Base-by-base conservation (phyloP, 2,329 filamentous ascomycete species). In the Fusarium sp. region DNA sequence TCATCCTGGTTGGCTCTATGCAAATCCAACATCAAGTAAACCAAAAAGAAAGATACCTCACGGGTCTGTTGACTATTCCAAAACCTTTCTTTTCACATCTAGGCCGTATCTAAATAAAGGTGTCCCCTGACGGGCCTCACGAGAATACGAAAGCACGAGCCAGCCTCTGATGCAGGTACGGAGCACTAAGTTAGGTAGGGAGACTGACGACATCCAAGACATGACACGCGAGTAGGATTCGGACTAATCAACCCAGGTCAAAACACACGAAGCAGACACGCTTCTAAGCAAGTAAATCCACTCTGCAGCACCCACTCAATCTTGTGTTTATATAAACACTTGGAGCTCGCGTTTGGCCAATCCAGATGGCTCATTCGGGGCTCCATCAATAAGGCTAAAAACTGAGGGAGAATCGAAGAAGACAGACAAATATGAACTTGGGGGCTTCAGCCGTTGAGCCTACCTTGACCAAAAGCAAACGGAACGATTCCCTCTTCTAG, bases 71-170 rank as follows among this genome's bases (percentile, higher is more conserved):
- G 5, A 26, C 11, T 11, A 28, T 34, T 15, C 7, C 30, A 17
- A 34, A 14, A 34, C 30, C 30, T 34, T 34, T 34, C 15, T 36
- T 36, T 17, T 36, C 32, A 36, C 15, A 7, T 36, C 15, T 20
- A 30, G 47, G 39, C 47, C 59, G 26, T 11, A 28, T 11, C 48
- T 51, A 62, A 49, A 50, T 30, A 42, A 43, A 62, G 43, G 46
- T 40, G 28, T 23, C 61, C 70, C 70, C 66, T 72, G 67, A 66
- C 50, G 68, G 49, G 62, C 58, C 60, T 65, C 59, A 44, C 50
- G 32, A 46, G 51, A 67, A 70, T 67, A 73, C 70, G 66, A 71
- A 72, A 70, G 70, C 70, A 71, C 70, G 61, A 71, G 67, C 70
- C 70, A 71, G 47, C 55, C 49, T 67, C 50, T 49, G 56, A 73